Conservation (phyloP, 768 basidiomycete genomes). For the Paxillus ammoniavirescens region DNA sequence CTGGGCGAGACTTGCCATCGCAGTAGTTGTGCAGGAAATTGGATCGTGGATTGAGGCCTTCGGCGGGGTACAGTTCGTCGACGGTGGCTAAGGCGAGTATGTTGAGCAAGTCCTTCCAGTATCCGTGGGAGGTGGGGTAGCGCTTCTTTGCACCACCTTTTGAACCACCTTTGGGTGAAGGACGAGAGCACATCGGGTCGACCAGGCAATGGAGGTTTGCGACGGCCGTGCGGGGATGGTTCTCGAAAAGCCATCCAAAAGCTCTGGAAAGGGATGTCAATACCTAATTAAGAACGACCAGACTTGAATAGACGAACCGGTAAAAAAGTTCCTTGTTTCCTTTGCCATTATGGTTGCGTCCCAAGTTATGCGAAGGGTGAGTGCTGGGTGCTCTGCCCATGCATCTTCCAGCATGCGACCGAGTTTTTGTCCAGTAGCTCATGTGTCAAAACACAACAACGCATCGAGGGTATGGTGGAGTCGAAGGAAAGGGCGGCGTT, state of each 20-base stretch:
- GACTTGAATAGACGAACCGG: conserved; percentile 30
- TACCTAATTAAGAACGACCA: background rate
- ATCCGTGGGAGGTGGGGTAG: conserved; percentile 47
- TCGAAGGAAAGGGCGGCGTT: conserved; percentile 51
- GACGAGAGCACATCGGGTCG: conserved; percentile 44
- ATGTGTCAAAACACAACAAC: conserved; percentile 41
- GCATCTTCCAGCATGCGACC: conserved; percentile 42
- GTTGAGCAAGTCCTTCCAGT: conserved; percentile 76
- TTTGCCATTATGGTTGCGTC: conserved; percentile 63
- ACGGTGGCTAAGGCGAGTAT: conserved; percentile 59
- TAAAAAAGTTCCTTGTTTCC: conserved; percentile 61
- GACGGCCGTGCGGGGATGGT: conserved; percentile 71
- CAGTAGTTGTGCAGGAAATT: conserved; percentile 27
- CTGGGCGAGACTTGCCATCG: conserved; percentile 25
- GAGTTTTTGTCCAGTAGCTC: conserved; percentile 22
- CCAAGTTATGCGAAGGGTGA: conserved; percentile 70
- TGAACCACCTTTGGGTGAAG: conserved; percentile 22
- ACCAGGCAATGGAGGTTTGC: conserved; percentile 55
- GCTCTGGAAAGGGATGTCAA: conserved; percentile 30
- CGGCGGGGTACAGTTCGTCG: conserved; percentile 40
- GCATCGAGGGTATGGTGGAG: conserved; percentile 60
- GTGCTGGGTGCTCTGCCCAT: conserved; percentile 55
- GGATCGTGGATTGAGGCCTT: conserved; percentile 4
- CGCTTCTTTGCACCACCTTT: conserved; percentile 4
- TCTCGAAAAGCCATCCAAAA: conserved; percentile 66